Evolutionary conservation across 2,329 filamentous ascomycete species (phyloP), one percentile per base, ranked within the genome.

Genomic region (Sporothrix curviconia): DNA sequence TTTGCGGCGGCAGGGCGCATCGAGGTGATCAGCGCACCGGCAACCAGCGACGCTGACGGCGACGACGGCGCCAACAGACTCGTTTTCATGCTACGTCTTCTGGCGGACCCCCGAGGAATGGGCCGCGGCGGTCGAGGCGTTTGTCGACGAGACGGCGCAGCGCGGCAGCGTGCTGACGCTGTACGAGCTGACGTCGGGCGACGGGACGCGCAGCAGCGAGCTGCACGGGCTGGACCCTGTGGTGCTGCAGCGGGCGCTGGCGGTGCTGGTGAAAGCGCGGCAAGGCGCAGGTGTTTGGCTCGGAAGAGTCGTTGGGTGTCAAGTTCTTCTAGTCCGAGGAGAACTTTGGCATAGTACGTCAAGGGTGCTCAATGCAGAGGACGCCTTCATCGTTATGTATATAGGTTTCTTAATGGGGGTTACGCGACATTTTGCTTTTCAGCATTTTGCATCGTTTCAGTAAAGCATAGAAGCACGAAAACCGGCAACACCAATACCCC

Each of bases 91-190:
- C 34, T 92, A 86, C 79, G 75, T 96, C 3, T 95, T 85, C 74
- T 97, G 92, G 92, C 81, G 83, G 61, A 87, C 83, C 66, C 86
- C 88, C 0, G 90, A 95, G 68, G 92, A 97, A 74, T 99, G 94
- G 92, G 94, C 91, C 2, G 82, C 79, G 34, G 69, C 85, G 59
- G 75, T 97, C 42, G 87, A 87, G 70, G 81, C 77, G 43, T 97
- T 90, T 85, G 87, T 91, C 46, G 92, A 97, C 30, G 83, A 84
- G 61, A 96, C 91, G 60, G 94, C 84, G 4, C 92, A 96, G 77
- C 92, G 88, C 76, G 90, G 90, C 24, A 84, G 81, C 12, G 92
- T 99, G 57, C 72, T 99, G 68, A 99, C 94, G 57, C 77, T 99
- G 24, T 97, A 96, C 71, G 94, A 99, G 75, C 75, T 99, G 66